A percentile compares a stretch with the other conserved stretches of the same genome.
phyloP scores from a whole-genome alignment of 2,329 filamentous ascomycete species.

The Cordyceps cicadae region DNA sequence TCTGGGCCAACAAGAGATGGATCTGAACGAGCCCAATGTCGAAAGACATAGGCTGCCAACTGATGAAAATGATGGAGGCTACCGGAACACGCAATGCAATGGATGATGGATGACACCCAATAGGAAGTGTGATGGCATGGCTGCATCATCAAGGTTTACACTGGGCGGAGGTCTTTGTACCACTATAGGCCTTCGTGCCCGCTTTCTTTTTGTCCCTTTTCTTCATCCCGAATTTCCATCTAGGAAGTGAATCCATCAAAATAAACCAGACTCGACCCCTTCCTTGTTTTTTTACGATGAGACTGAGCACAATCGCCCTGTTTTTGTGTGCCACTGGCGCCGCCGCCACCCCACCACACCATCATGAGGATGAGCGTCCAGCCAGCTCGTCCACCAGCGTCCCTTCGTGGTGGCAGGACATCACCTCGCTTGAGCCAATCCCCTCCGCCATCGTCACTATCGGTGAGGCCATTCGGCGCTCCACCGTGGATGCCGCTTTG shows the following conservation, averaged over 20 bases:
- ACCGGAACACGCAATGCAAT: not conserved
- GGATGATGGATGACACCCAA: not conserved
- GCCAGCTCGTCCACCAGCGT: not conserved
- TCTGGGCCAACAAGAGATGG: not conserved
- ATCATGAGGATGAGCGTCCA: not conserved
- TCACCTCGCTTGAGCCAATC: not conserved
- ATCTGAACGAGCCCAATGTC: not conserved
- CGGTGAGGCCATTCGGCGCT: slow-evolving; percentile 7
- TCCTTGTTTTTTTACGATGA: not conserved
- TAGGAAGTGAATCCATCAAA: not conserved
- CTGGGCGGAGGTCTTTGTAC: not conserved
- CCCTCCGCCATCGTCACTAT: not conserved
- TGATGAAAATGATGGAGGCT: not conserved
- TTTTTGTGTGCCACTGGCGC: slow-evolving; percentile 2
- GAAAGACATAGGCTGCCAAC: not conserved
- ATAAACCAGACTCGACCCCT: not conserved
- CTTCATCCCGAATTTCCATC: not conserved
- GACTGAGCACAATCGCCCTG: not conserved
- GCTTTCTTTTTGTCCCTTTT: not conserved
- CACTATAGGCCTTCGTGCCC: not conserved
- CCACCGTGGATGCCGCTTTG: not conserved
- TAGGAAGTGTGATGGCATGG: slow-evolving; percentile 5
- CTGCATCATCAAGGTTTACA: slow-evolving; percentile 6
- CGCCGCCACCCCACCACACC: not conserved
- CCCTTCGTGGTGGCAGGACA: not conserved